Conservation (phyloP, 192 early-diverging fungal species). For the Entrophospora sp. region DNA sequence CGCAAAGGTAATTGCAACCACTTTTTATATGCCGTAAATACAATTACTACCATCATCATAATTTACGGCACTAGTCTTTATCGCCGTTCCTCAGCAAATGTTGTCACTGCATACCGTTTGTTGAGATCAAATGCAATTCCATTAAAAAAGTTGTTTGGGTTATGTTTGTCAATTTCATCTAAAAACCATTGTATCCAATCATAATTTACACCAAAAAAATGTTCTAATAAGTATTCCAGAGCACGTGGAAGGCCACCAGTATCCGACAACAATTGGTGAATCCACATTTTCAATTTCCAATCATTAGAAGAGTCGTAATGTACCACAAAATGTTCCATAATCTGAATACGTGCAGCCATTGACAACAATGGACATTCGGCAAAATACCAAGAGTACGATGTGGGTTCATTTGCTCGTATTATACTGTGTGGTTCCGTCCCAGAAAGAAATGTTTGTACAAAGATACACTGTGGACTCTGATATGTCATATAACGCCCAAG, state of each 20-base stretch:
- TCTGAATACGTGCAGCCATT: slow-evolving; percentile 9
- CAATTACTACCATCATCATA: no score
- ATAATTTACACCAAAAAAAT: neutral
- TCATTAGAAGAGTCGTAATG: neutral
- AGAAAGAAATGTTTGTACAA: slow-evolving; percentile 16
- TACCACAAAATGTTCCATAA: slow-evolving; percentile 5
- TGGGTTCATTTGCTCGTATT: neutral
- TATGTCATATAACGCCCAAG: neutral
- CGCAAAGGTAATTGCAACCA: no score
- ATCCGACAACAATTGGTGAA: slow-evolving; percentile 13
- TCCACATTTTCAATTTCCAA: neutral
- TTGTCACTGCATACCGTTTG: neutral
- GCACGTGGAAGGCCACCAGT: slow-evolving; percentile 15
- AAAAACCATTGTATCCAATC: neutral
- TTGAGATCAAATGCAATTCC: neutral
- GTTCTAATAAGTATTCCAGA: slow-evolving; percentile 12
- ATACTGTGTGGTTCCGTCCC: neutral
- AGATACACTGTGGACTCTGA: neutral
- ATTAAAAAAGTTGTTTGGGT: slow-evolving; percentile 16
- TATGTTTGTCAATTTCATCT: no score
- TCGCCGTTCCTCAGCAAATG: neutral
- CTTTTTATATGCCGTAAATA: no score
- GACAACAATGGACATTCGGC: slow-evolving; percentile 2
- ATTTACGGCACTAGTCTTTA: no score
- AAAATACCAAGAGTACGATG: slow-evolving; percentile 2